Base-by-base conservation (phyloP, 768 basidiomycete genomes). In the Flagelloscypha sp. region DNA sequence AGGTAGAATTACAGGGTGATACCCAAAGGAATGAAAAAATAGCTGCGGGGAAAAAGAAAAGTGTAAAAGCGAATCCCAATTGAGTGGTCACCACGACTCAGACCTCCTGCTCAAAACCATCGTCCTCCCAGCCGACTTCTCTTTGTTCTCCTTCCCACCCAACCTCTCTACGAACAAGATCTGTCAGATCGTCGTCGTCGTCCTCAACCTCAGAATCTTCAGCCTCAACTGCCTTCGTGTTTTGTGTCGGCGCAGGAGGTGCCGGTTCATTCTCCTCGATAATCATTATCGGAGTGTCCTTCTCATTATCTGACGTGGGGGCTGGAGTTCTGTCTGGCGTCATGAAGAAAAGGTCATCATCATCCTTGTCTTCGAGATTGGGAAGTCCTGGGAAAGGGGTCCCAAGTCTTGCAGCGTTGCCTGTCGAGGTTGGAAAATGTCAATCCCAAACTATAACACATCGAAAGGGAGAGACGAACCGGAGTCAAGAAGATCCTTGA, bases 101-200 rank as follows among this genome's bases (percentile, higher is more conserved):
- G n/a, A 82, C 72, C 56, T 87, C 84, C 49, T 86, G 84, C 48
- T 87, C 83, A 47, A 82, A 87, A 17, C 53, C 63, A 30, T 74
- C 79, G 41, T 65, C 65, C 16, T 60, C 63, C 58, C 56, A 68
- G 19, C 37, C 49, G 37, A 27, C 33, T 38, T 30, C 37, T 36
- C 23, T 43, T 54, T 17, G 62, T 59, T 20, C 51, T 63, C 10
- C 61, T 61, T 15, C 64, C 58, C 37, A 61, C 58, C 59, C 72
- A 20, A 70, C 67, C 18, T 49, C 55, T 47, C 63, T 64, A 31
- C 63, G 56, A 30, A 71, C 74, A 45, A 73, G 67, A 13, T 65
- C 70, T 48, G 77, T 78, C 25, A 79, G 53, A 15, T 64, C 66
- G 23, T 68, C 67, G 37, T 68, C 62, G 19, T 62, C 63, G 42